phyloP scores from a whole-genome alignment of 139 green algal genomes.

The Microglena sp. region DNA sequence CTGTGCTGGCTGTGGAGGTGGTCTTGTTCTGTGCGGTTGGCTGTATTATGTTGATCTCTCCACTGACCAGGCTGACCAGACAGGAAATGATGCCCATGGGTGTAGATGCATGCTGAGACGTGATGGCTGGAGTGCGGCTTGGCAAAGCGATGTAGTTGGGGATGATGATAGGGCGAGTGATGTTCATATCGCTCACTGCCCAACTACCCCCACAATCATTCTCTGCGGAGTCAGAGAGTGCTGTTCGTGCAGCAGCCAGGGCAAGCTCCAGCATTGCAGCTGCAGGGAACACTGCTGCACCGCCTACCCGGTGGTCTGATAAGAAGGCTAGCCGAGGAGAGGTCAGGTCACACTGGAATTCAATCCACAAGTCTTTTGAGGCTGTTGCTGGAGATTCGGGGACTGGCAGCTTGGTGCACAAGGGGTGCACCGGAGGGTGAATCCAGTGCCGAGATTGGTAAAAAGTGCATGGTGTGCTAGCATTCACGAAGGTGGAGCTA shows the following conservation, averaged over 20 bases:
- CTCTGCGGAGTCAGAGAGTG: slow-evolving; percentile 6
- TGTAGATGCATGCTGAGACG: no score
- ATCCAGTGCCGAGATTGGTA: slow-evolving; percentile 26
- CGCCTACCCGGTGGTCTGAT: slow-evolving; percentile 28
- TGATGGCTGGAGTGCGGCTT: no score
- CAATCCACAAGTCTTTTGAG: slow-evolving; percentile 7
- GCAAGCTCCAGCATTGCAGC: slow-evolving; percentile 53
- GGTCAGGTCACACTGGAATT: slow-evolving; percentile 14
- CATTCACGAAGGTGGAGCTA: no score
- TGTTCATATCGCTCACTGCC: slow-evolving; percentile 15
- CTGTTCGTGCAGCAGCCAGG: slow-evolving; percentile 21
- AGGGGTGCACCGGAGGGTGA: slow-evolving; percentile 17
- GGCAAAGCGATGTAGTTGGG: no score
- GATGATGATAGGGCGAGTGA: slow-evolving; percentile 29
- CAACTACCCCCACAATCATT: not conserved
- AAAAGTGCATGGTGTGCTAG: no score
- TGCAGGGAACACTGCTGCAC: slow-evolving; percentile 54
- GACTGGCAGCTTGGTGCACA: not conserved
- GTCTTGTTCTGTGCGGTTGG: no score
- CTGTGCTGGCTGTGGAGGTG: no score
- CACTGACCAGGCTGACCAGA: no score
- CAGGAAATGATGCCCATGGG: no score
- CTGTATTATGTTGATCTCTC: no score
- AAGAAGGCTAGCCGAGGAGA: slow-evolving; percentile 25
- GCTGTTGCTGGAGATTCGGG: not conserved